Conservation (phyloP, 2,329 filamentous ascomycete genomes). For the Neocatenulostroma microsporum region DNA sequence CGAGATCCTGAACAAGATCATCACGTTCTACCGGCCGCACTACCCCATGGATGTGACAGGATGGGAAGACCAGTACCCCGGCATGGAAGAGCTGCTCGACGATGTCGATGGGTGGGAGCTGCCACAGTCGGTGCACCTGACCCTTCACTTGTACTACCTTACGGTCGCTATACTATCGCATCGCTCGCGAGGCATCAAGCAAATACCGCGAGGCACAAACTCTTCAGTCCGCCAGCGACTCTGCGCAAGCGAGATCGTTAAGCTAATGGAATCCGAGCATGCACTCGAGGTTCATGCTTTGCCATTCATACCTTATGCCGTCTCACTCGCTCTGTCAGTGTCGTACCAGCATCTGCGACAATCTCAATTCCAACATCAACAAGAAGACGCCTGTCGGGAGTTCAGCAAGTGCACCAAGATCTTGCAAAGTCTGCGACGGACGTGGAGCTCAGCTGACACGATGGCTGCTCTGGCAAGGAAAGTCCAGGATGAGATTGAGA, state of each 20-base stretch:
- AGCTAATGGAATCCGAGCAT: constrained; percentile 39
- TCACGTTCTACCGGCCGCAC: constrained; percentile 40
- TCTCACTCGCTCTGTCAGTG: constrained; percentile 49
- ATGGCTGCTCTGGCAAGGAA: constrained; percentile 33
- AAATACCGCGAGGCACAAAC: constrained; percentile 37
- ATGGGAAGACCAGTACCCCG: constrained; percentile 42
- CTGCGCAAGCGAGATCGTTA: constrained; percentile 48
- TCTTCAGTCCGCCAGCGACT: constrained; percentile 49
- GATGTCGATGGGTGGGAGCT: constrained; percentile 32
- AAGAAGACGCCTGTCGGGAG: constrained; percentile 40
- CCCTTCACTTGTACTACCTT: constrained; percentile 51
- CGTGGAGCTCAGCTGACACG: constrained; percentile 41
- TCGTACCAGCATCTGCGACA: constrained; percentile 51
- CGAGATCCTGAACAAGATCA: constrained; percentile 40
- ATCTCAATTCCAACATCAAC: constrained; percentile 41
- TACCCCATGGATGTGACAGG: constrained; percentile 35
- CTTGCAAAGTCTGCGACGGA: constrained; percentile 37
- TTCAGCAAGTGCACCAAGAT: constrained; percentile 38
- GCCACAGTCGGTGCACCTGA: constrained; percentile 32
- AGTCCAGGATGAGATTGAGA: constrained; percentile 26
- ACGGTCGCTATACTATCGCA: constrained; percentile 51
- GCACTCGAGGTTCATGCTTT: constrained; percentile 43
- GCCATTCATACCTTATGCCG: constrained; percentile 49
- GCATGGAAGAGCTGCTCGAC: constrained; percentile 38
- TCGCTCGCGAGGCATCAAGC: constrained; percentile 39